Base-by-base conservation (phyloP, 2,329 filamentous ascomycete genomes). In the Dactylellina sp. region DNA sequence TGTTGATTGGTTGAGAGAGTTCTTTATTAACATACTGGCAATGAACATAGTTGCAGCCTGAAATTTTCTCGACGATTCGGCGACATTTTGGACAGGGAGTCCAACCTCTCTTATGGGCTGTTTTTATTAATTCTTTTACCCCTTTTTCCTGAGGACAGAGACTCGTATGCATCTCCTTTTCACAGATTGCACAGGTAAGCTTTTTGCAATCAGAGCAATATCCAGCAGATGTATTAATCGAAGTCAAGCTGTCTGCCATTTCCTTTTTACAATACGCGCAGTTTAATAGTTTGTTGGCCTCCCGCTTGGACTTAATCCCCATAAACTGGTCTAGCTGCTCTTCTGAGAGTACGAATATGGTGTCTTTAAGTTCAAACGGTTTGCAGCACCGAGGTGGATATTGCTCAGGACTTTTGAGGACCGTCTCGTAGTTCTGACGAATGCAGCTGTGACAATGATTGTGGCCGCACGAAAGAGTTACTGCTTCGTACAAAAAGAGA, bases 331-430 rank as follows among this genome's bases (percentile, higher is more conserved):
- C 55, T 1, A 72, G 24, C 18, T 72, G 18, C 11, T 55, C 28
- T 6, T 37, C 1, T 9, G 60, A 60, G 22, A 65, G 37, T 28
- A 50, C 46, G 11, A 60, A 53, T 20, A 53, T 46, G 1, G 60
- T 60, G 2, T 18, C 9, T 2, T 37, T 25, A 9, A 56, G 46
- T 6, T 72, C 55, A 3, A 65, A 49, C 1, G 60, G 53, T 14
- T 60, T 12, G 25, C 68, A 72, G 14, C 68, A 72, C 14, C 46
- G 32, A 16, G 68, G 68, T 28, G 68, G 68, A 28, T 61, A 72
- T 14, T 37, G n/a, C 2, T 52, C 32, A 1, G 60, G 35, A 35
- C 18, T 12, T 2, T 42, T 56, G 14, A 72, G 4, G 12, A 42
- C 28, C 1, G 37, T 47, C 14, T 65, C 28, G 12, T 47, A 65